Percentiles rank a stretch among this genome's conserved stretches.
Evolutionary conservation across 148 eudicot genomes (phyloP).

Genomic region (Heliosperma pusillum): DNA sequence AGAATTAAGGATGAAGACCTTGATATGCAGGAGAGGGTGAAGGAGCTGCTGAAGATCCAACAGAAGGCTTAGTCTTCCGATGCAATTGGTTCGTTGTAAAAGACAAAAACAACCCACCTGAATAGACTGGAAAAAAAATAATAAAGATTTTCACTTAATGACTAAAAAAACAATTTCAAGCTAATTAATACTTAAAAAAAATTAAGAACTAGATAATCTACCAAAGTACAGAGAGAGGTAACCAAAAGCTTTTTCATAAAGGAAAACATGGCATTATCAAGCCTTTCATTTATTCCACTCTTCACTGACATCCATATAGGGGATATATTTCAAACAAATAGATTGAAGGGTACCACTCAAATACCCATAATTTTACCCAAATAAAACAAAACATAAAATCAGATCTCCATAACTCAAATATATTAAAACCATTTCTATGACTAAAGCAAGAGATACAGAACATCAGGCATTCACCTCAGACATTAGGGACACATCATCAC

Average conservation of each 20-base stretch:
- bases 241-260: neutral
- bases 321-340: too few species aligned
- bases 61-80: slow-evolving; percentile 28
- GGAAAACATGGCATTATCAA: neutral
- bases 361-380: neutral
- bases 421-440: neutral
- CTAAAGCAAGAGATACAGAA: neutral
- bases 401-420: neutral
- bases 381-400: neutral
- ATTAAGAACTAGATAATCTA: too few species aligned
- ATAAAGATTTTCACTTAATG: neutral
- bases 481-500: neutral
- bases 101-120: slow-evolving; percentile 32
- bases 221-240: neutral
- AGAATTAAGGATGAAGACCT: slow-evolving; percentile 37
- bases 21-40: slow-evolving; percentile 57
- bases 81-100: slow-evolving; percentile 20
- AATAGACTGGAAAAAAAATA: slow-evolving; percentile 31
- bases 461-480: neutral
- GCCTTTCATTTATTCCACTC: neutral
- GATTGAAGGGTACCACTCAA: neutral
- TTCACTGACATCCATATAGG: neutral
- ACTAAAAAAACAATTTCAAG: neutral
- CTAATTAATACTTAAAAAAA: neutral
- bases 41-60: slow-evolving; percentile 36